phyloP scores from a whole-genome alignment of 2,329 filamentous ascomycete species.

The Aureobasidium sp. region DNA sequence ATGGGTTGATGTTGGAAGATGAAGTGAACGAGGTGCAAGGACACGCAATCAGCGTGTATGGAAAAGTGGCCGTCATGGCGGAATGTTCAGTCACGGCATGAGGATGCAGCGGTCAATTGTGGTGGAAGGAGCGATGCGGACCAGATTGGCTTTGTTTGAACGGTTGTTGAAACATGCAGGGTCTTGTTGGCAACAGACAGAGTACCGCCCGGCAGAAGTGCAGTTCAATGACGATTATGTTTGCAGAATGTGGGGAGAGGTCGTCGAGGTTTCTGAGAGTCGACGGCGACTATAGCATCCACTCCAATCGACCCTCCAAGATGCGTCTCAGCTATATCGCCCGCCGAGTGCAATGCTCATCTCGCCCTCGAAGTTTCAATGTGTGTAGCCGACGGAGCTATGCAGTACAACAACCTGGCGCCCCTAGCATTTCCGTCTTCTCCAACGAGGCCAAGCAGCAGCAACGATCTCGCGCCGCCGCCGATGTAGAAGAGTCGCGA shows the following conservation, averaged over 20 bases:
- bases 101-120: background rate
- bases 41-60: constrained; percentile 59
- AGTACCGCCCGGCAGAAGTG: background rate
- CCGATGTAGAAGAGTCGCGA: constrained; percentile 62
- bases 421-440: constrained; percentile 82
- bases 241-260: background rate
- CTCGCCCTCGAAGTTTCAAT: background rate
- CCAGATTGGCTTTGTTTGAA: constrained; percentile 1
- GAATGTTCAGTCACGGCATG: background rate
- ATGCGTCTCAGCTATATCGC: constrained; percentile 1
- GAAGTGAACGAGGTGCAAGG: constrained; percentile 43
- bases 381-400: constrained; percentile 39
- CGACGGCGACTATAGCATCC: background rate
- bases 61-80: constrained; percentile 50
- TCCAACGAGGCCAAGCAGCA: constrained; percentile 80
- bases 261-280: background rate
- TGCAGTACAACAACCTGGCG: constrained; percentile 70
- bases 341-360: constrained; percentile 10
- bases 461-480: constrained; percentile 81
- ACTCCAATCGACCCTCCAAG: background rate
- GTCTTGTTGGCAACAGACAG: background rate
- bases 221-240: constrained; percentile 2
- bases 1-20: constrained; percentile 18
- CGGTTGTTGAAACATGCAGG: background rate
- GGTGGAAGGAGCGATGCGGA: background rate